Conservation (phyloP, 495 filamentous ascomycete genomes). For the Xylaria curta region DNA sequence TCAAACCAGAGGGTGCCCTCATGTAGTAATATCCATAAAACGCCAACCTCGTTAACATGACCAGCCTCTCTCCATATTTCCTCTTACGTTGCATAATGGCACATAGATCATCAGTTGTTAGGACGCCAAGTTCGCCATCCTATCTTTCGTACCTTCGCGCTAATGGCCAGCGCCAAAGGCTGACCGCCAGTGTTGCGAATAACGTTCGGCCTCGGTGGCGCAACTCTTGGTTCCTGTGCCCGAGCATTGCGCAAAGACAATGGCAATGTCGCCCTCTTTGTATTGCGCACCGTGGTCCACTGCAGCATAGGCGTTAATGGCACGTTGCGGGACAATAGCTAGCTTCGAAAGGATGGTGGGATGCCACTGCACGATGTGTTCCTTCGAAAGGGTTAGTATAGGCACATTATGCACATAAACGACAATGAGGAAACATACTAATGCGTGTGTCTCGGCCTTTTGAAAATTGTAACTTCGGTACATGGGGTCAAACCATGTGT, state of each 20-base stretch:
- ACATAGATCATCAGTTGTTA: conserved; percentile 35
- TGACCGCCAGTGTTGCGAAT: conserved; percentile 54
- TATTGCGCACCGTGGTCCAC: conserved; percentile 58
- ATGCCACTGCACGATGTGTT: conserved; percentile 96
- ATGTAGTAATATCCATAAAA: conserved; percentile 29
- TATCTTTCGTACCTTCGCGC: not conserved
- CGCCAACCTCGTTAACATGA: conserved; percentile 23
- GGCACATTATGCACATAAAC: not conserved
- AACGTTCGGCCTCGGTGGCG: conserved; percentile 64
- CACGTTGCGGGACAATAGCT: conserved; percentile 81
- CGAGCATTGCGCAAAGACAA: conserved; percentile 76
- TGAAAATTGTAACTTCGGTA: conserved; percentile 95
- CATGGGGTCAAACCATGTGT: conserved; percentile 95
- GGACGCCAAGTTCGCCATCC: conserved; percentile 25
- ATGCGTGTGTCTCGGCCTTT: conserved; percentile 88
- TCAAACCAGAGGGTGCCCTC: conserved; percentile 14
- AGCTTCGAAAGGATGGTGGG: conserved; percentile 93
- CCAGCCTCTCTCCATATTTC: not conserved
- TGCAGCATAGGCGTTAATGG: conserved; percentile 75
- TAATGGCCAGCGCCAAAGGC: conserved; percentile 37
- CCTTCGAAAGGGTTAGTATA: conserved; percentile 57
- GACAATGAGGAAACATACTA: conserved; percentile 63
- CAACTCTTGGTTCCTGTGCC: conserved; percentile 64
- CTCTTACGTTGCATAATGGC: conserved; percentile 21
- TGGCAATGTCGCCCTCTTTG: conserved; percentile 85